Conservation (phyloP, 192 early-diverging fungal species). For the Paraglomus brasilianum region DNA sequence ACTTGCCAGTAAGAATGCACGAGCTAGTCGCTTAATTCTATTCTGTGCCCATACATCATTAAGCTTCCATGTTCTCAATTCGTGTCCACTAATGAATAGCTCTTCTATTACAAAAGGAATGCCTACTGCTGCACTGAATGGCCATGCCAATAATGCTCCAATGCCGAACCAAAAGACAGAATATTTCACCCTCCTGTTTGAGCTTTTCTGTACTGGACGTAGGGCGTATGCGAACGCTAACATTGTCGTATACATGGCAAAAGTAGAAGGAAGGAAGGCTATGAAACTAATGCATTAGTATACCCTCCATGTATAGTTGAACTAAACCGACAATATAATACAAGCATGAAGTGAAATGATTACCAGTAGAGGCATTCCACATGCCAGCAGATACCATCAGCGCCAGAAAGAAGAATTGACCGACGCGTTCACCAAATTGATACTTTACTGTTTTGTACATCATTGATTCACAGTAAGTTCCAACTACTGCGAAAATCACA, state of each 20-base stretch:
- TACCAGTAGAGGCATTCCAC: slow-evolving; percentile 79
- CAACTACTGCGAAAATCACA: slow-evolving; percentile 58
- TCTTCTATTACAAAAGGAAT: slow-evolving; percentile 79
- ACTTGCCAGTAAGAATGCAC: slow-evolving; percentile 36
- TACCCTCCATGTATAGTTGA: neutral
- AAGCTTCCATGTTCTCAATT: slow-evolving; percentile 39
- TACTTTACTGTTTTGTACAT: slow-evolving; percentile 66
- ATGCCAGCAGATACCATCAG: slow-evolving; percentile 78
- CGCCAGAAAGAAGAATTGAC: slow-evolving; percentile 62
- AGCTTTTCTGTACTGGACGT: slow-evolving; percentile 45
- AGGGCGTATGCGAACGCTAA: slow-evolving; percentile 74
- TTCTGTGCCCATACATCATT: slow-evolving; percentile 45
- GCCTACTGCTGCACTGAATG: slow-evolving; percentile 75
- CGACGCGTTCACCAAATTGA: slow-evolving; percentile 63
- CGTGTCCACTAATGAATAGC: slow-evolving; percentile 51
- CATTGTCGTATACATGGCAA: slow-evolving; percentile 86
- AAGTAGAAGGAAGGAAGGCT: slow-evolving; percentile 87
- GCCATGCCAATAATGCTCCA: slow-evolving; percentile 79
- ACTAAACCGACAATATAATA: neutral
- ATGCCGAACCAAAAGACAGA: slow-evolving; percentile 63
- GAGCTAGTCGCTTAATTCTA: slow-evolving; percentile 44
- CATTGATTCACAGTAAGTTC: slow-evolving; percentile 64
- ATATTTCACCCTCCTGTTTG: slow-evolving; percentile 49
- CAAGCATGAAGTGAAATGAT: neutral
- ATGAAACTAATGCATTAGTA: neutral